Percentiles rank a stretch among this genome's conserved stretches.
These are phyloP conservation scores for Cyclostephanos tholiformis DNA, from an alignment of 108 stramenopile species.

Conservation along the genomic window DNA sequence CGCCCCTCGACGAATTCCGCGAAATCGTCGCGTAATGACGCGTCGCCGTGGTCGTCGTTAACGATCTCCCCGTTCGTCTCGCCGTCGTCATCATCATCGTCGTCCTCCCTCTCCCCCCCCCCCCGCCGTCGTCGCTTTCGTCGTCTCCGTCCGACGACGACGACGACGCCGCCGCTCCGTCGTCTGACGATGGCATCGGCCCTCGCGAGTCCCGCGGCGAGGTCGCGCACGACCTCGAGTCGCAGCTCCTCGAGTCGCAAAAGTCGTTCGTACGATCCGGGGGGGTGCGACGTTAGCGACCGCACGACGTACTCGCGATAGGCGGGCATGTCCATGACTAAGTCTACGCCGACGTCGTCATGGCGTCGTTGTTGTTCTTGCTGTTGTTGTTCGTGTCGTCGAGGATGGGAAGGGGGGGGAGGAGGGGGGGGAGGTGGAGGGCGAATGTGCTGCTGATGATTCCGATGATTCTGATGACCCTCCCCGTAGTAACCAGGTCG, in stretches of 20 bases:
- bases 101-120: neutral
- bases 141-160: no score
- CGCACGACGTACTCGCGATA: slow-evolving; percentile 47
- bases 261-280: slow-evolving; percentile 68
- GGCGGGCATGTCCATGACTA: slow-evolving; percentile 32
- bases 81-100: neutral
- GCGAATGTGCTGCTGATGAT: slow-evolving; percentile 34
- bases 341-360: neutral
- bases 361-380: neutral
- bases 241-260: slow-evolving; percentile 73
- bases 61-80: neutral
- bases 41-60: slow-evolving; percentile 3
- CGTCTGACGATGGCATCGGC: slow-evolving; percentile 51
- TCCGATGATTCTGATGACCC: slow-evolving; percentile 3
- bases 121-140: no score
- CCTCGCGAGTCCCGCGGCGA: slow-evolving; percentile 42
- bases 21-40: slow-evolving; percentile 3
- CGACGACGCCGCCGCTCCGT: neutral
- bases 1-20: slow-evolving; percentile 5
- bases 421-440: slow-evolving; percentile 21
- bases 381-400: neutral
- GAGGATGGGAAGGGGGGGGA: neutral
- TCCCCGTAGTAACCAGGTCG: slow-evolving; percentile 47
- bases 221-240: slow-evolving; percentile 63
- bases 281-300: slow-evolving; percentile 73